A percentile compares a stretch with the other conserved stretches of the same genome.
Evolutionary conservation across 208 protist species (phyloP).

Genomic region (Vickermania spadyakhi): DNA sequence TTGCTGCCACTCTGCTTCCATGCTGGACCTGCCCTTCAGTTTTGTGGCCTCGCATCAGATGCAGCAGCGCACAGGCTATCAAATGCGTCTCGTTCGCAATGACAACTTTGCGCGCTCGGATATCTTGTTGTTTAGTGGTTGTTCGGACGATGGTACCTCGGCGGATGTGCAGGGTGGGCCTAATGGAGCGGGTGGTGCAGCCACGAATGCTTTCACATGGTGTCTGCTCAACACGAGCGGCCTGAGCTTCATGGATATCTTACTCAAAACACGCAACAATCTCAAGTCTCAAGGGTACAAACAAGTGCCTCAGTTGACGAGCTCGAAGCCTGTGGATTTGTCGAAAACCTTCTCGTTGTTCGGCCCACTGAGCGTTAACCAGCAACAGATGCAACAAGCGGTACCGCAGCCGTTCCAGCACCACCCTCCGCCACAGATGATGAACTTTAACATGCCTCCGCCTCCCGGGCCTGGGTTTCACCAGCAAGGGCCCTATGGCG

Average conservation of each 20-base stretch:
- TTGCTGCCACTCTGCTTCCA: slow-evolving; percentile 85
- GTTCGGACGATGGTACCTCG: slow-evolving; percentile 46
- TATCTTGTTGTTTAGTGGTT: slow-evolving; percentile 65
- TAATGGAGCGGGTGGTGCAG: slow-evolving; percentile 41
- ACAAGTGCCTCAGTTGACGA: slow-evolving; percentile 65
- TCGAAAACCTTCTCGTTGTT: slow-evolving; percentile 33
- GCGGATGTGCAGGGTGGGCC: slow-evolving; percentile 50
- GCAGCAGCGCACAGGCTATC: slow-evolving; percentile 7
- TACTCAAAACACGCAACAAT: slow-evolving; percentile 53
- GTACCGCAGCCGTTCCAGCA: background rate
- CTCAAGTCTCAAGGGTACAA: slow-evolving; percentile 38
- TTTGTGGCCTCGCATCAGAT: slow-evolving; percentile 24
- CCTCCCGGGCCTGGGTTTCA: slow-evolving; percentile 8
- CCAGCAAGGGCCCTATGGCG: background rate
- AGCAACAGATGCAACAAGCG: slow-evolving; percentile 1
- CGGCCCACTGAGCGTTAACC: slow-evolving; percentile 19
- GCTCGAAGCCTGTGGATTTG: slow-evolving; percentile 55
- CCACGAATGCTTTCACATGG: slow-evolving; percentile 54
- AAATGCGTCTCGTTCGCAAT: slow-evolving; percentile 57
- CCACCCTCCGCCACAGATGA: slow-evolving; percentile 2
- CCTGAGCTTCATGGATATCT: slow-evolving; percentile 32
- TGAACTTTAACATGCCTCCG: slow-evolving; percentile 14
- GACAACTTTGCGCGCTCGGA: slow-evolving; percentile 39
- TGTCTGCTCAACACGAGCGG: slow-evolving; percentile 35
- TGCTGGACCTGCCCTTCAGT: slow-evolving; percentile 68